Conservation (phyloP, 2,329 filamentous ascomycete species). For the Fusarium sarcochroum region DNA sequence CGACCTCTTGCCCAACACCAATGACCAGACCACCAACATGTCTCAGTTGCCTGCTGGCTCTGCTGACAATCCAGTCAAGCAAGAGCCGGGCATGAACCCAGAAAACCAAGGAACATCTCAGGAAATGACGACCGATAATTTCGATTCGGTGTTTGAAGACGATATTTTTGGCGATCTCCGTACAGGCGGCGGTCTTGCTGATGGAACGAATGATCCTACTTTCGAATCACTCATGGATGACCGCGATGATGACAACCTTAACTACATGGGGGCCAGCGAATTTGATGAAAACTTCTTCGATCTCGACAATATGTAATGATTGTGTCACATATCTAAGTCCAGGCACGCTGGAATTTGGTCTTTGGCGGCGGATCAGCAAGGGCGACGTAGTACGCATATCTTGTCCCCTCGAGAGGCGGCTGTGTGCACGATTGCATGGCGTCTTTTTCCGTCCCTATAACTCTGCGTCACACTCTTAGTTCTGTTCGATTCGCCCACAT, state of each 20-base stretch:
- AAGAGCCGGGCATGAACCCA: constrained; percentile 18
- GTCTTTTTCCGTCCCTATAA: not conserved
- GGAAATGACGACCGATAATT: constrained; percentile 46
- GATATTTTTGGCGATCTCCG: constrained; percentile 59
- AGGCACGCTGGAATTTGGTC: too few relatives aligned
- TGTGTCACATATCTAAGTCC: not conserved
- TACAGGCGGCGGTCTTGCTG: constrained; percentile 53
- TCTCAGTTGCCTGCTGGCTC: constrained; percentile 24
- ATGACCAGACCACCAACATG: constrained; percentile 30
- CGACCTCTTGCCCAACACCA: constrained; percentile 49
- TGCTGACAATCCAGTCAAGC: constrained; percentile 25
- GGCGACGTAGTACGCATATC: not conserved
- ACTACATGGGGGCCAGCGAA: constrained; percentile 60
- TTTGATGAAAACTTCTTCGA: constrained; percentile 64
- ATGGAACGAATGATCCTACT: constrained; percentile 54
- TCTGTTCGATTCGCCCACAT: not conserved
- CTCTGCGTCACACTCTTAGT: not conserved
- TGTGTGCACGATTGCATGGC: not conserved
- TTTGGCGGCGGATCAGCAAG: not conserved
- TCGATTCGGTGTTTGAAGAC: constrained; percentile 58
- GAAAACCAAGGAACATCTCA: constrained; percentile 19
- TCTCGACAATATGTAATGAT: constrained; percentile 48
- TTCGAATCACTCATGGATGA: constrained; percentile 66
- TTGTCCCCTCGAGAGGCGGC: not conserved
- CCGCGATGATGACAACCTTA: constrained; percentile 55